A percentile compares a stretch with the other conserved stretches of the same genome.
Conservation (phyloP, 768 basidiomycete species). For the Collybiopsis confluens region DNA sequence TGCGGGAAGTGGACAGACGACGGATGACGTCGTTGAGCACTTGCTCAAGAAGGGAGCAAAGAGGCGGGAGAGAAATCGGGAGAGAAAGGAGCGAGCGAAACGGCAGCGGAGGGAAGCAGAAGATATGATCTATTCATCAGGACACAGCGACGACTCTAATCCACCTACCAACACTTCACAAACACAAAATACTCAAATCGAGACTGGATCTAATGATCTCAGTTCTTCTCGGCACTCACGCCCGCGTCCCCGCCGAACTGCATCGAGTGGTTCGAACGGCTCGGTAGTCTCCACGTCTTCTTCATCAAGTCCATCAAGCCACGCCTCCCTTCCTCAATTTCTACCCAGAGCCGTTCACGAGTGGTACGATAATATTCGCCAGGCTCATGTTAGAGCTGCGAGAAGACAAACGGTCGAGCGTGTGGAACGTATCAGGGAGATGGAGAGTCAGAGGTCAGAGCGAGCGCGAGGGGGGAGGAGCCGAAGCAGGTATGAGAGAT, state of each 20-base stretch:
- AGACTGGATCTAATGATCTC: conserved; percentile 8
- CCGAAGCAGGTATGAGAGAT: conserved; percentile 19
- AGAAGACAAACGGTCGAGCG: conserved; percentile 68
- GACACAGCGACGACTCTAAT: not conserved
- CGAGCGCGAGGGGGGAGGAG: not conserved
- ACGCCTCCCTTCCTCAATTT: conserved; percentile 25
- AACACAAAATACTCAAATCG: too few relatives aligned
- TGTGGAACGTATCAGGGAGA: conserved; percentile 59
- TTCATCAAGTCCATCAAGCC: conserved; percentile 17
- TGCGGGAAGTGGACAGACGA: conserved; percentile 70
- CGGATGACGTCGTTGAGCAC: conserved; percentile 42
- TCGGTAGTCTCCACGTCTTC: conserved; percentile 11
- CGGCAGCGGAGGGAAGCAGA: not conserved
- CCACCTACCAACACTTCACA: not conserved
- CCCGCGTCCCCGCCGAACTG: conserved; percentile 12
- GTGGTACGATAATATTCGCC: conserved; percentile 59
- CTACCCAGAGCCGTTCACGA: conserved; percentile 40
- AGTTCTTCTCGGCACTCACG: not conserved
- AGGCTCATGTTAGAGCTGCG: conserved; percentile 68
- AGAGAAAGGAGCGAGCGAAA: conserved; percentile 30
- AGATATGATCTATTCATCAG: not conserved
- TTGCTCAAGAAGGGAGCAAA: conserved; percentile 45
- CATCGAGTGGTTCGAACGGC: not conserved
- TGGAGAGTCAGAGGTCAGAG: conserved; percentile 34
- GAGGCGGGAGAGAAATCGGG: conserved; percentile 27